Evolutionary conservation across 495 filamentous ascomycete species (phyloP).

Genomic region (Trichoderma asperelloides): DNA sequence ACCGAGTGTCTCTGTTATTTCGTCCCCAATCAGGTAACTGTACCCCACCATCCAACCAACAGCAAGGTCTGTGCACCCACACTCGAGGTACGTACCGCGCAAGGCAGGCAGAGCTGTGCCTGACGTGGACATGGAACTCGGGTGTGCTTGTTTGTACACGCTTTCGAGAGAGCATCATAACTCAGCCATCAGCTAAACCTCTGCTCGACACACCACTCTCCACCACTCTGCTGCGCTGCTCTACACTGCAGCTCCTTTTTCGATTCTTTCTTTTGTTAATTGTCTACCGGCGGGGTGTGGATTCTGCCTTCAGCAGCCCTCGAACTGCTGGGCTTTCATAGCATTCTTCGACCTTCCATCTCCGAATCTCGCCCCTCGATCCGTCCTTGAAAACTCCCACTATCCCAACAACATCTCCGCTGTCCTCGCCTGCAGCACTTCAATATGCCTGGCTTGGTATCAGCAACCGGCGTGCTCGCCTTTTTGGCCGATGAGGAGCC

Average conservation of each 20-base stretch:
- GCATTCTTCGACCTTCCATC: neutral
- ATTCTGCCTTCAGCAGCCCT: neutral
- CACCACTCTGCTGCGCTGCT: neutral
- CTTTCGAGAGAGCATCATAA: conserved; percentile 9
- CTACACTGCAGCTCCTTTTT: neutral
- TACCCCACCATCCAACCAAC: neutral
- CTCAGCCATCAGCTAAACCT: neutral
- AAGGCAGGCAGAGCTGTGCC: conserved; percentile 26
- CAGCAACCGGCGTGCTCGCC: conserved; percentile 88
- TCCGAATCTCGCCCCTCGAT: conserved; percentile 6
- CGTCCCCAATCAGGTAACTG: neutral
- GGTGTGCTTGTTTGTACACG: neutral
- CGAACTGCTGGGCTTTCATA: neutral
- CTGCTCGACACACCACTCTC: neutral
- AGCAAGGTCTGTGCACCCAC: neutral
- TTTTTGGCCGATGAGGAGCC: conserved; percentile 91
- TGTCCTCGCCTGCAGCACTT: neutral
- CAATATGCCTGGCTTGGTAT: conserved; percentile 84
- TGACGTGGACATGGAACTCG: conserved; percentile 22
- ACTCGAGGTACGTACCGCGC: neutral
- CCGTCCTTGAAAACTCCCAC: neutral
- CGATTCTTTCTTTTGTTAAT: neutral
- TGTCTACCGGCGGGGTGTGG: neutral
- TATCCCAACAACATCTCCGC: neutral
- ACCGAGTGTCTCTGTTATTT: neutral